phyloP scores from a whole-genome alignment of 2,329 filamentous ascomycete genomes.

The Xylariaceae sp. region DNA sequence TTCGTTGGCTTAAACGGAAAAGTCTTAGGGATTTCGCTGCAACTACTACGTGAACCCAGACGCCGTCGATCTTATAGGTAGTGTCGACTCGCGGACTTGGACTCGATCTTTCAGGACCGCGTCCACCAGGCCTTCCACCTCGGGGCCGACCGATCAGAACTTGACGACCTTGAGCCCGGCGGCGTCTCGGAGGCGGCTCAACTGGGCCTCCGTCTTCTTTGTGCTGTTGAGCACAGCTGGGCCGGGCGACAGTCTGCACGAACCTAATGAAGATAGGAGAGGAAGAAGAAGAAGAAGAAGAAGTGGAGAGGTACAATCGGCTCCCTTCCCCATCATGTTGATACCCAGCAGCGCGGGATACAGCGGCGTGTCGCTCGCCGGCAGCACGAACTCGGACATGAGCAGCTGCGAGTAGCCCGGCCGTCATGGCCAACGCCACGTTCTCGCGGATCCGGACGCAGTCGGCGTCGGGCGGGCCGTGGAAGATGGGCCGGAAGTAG shows the following conservation, averaged over 20 bases:
- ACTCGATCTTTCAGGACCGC: conserved; percentile 6
- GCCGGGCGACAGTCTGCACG: background rate
- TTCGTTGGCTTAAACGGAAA: too few species aligned
- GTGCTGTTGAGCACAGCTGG: conserved; percentile 20
- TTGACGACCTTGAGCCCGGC: conserved; percentile 20
- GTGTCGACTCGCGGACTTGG: too few species aligned
- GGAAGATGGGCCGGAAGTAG: conserved; percentile 23
- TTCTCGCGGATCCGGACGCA: conserved; percentile 21
- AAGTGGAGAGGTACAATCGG: too few species aligned
- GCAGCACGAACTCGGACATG: conserved; percentile 30
- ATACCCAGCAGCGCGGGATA: conserved; percentile 28
- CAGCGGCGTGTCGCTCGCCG: conserved; percentile 20
- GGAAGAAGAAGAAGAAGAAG: background rate
- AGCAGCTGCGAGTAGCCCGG: conserved; percentile 29
- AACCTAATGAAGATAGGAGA: background rate
- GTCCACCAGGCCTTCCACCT: conserved; percentile 4
- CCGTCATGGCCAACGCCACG: conserved; percentile 17
- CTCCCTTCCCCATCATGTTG: conserved; percentile 31
- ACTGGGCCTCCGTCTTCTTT: conserved; percentile 33
- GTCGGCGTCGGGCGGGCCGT: conserved; percentile 26
- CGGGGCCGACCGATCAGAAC: conserved; percentile 5
- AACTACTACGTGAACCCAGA: too few species aligned
- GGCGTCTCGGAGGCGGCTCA: conserved; percentile 23
- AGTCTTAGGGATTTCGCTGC: too few species aligned
- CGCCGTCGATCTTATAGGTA: too few species aligned